Conservation (phyloP, 2,329 filamentous ascomycete species). For the Emericellopsis atlantica region DNA sequence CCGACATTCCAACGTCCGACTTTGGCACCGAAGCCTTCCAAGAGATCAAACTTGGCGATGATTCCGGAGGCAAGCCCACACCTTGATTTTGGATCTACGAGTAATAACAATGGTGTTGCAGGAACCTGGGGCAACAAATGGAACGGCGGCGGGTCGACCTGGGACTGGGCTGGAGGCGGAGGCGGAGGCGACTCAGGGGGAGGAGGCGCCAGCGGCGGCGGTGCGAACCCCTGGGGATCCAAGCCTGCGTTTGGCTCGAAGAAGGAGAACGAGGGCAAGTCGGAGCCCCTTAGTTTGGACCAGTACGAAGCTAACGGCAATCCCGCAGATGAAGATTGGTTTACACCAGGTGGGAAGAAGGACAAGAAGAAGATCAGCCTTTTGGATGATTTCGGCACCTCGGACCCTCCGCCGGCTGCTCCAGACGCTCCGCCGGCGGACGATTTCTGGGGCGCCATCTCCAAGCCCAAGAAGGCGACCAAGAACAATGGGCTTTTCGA, state of each 20-base stretch:
- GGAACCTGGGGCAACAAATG: constrained; percentile 49
- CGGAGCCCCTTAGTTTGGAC: neutral
- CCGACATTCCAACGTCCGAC: constrained; percentile 17
- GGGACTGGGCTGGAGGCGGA: constrained; percentile 22
- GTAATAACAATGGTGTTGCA: constrained; percentile 28
- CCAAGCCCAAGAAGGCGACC: constrained; percentile 18
- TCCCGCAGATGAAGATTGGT: constrained; percentile 11
- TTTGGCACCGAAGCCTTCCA: constrained; percentile 44
- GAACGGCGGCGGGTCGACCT: constrained; percentile 37
- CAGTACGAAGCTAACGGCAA: constrained; percentile 1
- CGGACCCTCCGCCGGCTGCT: constrained; percentile 8
- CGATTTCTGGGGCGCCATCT: constrained; percentile 7
- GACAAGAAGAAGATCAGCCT: constrained; percentile 8
- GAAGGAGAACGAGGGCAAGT: constrained; percentile 20
- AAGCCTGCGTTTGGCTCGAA: constrained; percentile 41
- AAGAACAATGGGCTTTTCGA: constrained; percentile 10
- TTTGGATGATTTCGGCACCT: constrained; percentile 4
- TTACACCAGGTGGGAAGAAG: constrained; percentile 11
- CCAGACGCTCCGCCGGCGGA: constrained; percentile 4
- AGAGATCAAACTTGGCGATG: constrained; percentile 54
- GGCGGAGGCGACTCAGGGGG: constrained; percentile 6
- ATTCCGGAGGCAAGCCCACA: constrained; percentile 42
- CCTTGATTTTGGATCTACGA: constrained; percentile 36
- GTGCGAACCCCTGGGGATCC: constrained; percentile 38
- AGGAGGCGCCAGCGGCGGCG: constrained; percentile 23